Percentiles rank a stretch among this genome's conserved stretches.
Evolutionary conservation across 2,329 filamentous ascomycete species (phyloP).

Genomic region (Didymella segeticola): DNA sequence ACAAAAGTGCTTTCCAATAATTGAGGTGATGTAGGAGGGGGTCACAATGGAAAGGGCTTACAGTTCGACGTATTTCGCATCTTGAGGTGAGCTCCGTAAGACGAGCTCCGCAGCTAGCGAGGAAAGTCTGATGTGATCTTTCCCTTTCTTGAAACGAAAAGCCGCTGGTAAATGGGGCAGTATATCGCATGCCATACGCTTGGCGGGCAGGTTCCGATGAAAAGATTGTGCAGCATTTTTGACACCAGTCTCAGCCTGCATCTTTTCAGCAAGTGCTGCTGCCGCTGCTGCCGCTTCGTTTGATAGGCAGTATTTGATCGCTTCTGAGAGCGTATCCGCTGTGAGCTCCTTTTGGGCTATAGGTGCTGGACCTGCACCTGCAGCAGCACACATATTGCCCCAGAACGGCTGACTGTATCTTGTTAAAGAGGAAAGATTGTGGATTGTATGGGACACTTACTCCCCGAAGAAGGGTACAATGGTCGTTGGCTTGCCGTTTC

Average conservation of each 20-base stretch:
- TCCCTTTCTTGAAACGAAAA: background rate
- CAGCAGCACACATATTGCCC: constrained; percentile 36
- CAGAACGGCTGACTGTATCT: constrained; percentile 27
- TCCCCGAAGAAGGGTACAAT: constrained; percentile 74
- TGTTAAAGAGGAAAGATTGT: background rate
- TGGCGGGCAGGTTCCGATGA: constrained; percentile 39
- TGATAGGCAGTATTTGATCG: constrained; percentile 50
- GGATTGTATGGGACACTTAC: background rate
- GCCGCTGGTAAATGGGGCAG: constrained; percentile 1
- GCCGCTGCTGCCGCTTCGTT: constrained; percentile 48
- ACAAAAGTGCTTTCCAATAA: too few species aligned
- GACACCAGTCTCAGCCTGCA: constrained; percentile 53
- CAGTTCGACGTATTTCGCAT: background rate
- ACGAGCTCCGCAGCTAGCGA: background rate
- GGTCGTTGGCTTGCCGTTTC: constrained; percentile 71
- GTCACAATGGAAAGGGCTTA: too few species aligned
- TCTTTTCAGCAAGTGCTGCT: constrained; percentile 48
- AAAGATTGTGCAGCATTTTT: constrained; percentile 54
- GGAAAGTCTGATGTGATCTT: background rate
- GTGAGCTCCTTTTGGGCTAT: constrained; percentile 33
- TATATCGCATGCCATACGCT: background rate
- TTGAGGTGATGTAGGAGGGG: too few species aligned
- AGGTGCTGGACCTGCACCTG: constrained; percentile 38
- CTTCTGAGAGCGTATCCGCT: constrained; percentile 26
- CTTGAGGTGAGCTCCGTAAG: background rate